These are phyloP conservation scores for Craterostigma plantagineum DNA, from an alignment of 257 asterid species.

Conservation along the genomic window DNA sequence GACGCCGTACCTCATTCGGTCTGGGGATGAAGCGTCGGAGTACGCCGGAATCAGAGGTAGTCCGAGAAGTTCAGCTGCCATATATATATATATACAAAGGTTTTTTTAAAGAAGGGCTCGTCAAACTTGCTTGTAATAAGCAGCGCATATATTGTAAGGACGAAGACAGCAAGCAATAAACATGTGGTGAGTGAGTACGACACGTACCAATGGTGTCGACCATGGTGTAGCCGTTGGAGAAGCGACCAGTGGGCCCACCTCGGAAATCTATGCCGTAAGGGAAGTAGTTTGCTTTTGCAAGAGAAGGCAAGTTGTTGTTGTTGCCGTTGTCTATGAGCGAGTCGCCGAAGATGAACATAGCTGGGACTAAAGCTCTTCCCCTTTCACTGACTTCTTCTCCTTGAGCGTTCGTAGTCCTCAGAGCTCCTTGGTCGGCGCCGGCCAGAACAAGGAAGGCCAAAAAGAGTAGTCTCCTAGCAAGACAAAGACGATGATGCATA, in stretches of 20 bases:
- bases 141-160: background rate
- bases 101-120: background rate
- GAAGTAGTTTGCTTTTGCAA: conserved; percentile 71
- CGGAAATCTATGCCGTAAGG: conserved; percentile 85
- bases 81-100: background rate
- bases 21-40: conserved; percentile 17
- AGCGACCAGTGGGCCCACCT: conserved; percentile 78
- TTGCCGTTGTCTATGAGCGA: conserved; percentile 84
- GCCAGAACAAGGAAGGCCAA: no score
- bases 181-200: no score
- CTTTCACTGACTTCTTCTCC: no score
- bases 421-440: no score
- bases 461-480: no score
- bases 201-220: conserved; percentile 55
- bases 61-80: conserved; percentile 67
- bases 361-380: conserved; percentile 29
- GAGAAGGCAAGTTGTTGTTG: conserved; percentile 53
- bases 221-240: conserved; percentile 79
- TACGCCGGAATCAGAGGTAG: conserved; percentile 50
- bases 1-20: conserved; percentile 43
- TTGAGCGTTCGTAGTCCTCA: no score
- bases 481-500: no score
- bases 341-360: conserved; percentile 80
- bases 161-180: background rate
- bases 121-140: no score